These are phyloP conservation scores for Camellia lanceoleosa DNA, from an alignment of 148 eudicot genomes.

Conservation along the genomic window DNA sequence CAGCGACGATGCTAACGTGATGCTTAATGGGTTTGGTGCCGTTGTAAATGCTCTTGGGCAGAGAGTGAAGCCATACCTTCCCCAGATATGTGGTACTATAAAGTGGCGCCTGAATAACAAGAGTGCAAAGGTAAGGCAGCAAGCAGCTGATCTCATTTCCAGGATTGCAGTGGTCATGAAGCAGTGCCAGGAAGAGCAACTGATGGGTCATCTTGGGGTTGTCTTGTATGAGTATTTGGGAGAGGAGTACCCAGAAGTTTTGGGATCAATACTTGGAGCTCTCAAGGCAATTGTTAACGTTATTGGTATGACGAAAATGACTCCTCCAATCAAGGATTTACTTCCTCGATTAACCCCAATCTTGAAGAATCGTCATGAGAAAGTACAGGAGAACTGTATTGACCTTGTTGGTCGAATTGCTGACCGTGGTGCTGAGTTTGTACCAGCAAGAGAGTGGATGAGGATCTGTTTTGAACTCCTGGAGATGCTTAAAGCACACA, in stretches of 20 bases:
- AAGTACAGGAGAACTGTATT: constrained; percentile 93
- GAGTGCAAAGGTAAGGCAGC: constrained; percentile 97
- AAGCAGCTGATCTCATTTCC: constrained; percentile 93
- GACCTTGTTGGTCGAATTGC: constrained; percentile 97
- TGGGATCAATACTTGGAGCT: constrained; percentile 92
- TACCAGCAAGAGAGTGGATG: constrained; percentile 98
- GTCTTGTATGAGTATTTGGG: constrained; percentile 92
- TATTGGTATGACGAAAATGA: constrained; percentile 98
- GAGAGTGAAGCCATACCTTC: constrained; percentile 92
- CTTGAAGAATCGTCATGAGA: constrained; percentile 92
- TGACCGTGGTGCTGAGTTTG: constrained; percentile 96
- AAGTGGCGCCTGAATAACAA: constrained; percentile 97
- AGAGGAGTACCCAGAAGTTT: constrained; percentile 92
- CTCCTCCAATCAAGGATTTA: constrained; percentile 92
- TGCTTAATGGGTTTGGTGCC: constrained; percentile 98
- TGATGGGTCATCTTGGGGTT: constrained; percentile 98
- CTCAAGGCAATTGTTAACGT: constrained; percentile 93
- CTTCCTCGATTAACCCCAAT: constrained; percentile 91
- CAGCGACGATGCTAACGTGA: constrained; percentile 96
- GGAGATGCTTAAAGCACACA: constrained; percentile 98
- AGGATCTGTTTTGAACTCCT: constrained; percentile 94
- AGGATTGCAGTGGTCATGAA: constrained; percentile 96
- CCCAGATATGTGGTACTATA: constrained; percentile 97
- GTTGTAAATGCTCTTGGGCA: constrained; percentile 93
- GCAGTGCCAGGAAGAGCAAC: constrained; percentile 96